phyloP scores from a whole-genome alignment of 805 yeast species.

The Kuraishia hungarica region DNA sequence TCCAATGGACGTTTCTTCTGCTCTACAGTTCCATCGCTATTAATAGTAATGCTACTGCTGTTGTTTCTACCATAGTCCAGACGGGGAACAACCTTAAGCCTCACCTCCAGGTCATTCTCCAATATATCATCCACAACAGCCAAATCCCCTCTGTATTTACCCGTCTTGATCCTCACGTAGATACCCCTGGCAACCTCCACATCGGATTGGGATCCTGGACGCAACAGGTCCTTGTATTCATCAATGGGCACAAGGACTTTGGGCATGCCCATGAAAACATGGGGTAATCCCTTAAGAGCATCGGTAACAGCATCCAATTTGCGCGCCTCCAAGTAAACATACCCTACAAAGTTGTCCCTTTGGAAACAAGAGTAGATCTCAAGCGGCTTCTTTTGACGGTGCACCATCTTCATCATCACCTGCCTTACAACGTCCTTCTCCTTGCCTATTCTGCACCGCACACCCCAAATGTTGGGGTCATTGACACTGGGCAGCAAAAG shows the following conservation, averaged over 20 bases:
- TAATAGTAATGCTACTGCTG: conserved; percentile 15
- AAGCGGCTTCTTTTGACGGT: conserved; percentile 68
- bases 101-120: conserved; percentile 93
- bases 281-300: conserved; percentile 85
- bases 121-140: conserved; percentile 90
- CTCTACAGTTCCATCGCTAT: conserved; percentile 3
- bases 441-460: conserved; percentile 86
- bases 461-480: conserved; percentile 94
- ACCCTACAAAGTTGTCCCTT: conserved; percentile 87
- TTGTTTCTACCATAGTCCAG: conserved; percentile 75
- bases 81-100: conserved; percentile 87
- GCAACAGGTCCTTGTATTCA: conserved; percentile 87
- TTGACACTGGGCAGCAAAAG: conserved; percentile 90
- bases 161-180: conserved; percentile 84
- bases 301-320: conserved; percentile 85
- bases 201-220: conserved; percentile 83
- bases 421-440: conserved; percentile 88
- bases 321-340: conserved; percentile 90
- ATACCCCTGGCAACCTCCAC: conserved; percentile 86
- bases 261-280: conserved; percentile 55
- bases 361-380: conserved; percentile 88
- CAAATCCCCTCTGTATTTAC: conserved; percentile 86
- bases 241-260: conserved; percentile 88
- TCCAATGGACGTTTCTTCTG: conserved; percentile 2
- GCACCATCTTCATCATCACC: conserved; percentile 74